These are phyloP conservation scores for Iberis pinnata DNA, from an alignment of 345 rosid genomes.

Conservation along the genomic window DNA sequence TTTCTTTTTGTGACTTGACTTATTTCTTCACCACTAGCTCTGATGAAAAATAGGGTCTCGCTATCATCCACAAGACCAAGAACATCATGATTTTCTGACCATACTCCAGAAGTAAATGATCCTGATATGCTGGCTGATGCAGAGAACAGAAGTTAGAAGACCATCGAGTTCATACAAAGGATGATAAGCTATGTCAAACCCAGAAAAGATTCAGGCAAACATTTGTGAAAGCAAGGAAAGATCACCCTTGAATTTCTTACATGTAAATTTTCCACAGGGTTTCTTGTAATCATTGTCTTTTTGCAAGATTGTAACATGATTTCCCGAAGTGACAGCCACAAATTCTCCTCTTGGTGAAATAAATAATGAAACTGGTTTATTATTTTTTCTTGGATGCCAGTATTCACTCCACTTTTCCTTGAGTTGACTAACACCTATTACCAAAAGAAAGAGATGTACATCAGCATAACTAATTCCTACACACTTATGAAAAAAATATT, in stretches of 20 bases:
- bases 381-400: constrained; percentile 36
- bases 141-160: constrained; percentile 30
- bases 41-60: constrained; percentile 62
- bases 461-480: constrained; percentile 5
- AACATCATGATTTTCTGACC: constrained; percentile 80
- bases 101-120: constrained; percentile 59
- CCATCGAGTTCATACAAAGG: neutral
- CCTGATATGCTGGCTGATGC: constrained; percentile 43
- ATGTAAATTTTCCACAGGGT: constrained; percentile 53
- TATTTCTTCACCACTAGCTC: constrained; percentile 79
- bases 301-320: constrained; percentile 58
- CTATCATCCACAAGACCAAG: constrained; percentile 68
- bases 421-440: constrained; percentile 53
- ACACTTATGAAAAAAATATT: neutral
- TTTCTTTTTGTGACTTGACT: constrained; percentile 48
- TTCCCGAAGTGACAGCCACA: constrained; percentile 72
- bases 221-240: constrained; percentile 14
- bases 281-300: constrained; percentile 65
- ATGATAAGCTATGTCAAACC: neutral
- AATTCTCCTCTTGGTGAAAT: constrained; percentile 68
- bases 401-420: constrained; percentile 58
- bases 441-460: constrained; percentile 17
- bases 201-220: neutral
- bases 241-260: constrained; percentile 36
- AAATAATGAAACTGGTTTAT: constrained; percentile 46